Evolutionary conservation across 2,329 filamentous ascomycete genomes (phyloP), one percentile per base, ranked within the genome.

Genomic region (Dendrostoma leiphaemia): DNA sequence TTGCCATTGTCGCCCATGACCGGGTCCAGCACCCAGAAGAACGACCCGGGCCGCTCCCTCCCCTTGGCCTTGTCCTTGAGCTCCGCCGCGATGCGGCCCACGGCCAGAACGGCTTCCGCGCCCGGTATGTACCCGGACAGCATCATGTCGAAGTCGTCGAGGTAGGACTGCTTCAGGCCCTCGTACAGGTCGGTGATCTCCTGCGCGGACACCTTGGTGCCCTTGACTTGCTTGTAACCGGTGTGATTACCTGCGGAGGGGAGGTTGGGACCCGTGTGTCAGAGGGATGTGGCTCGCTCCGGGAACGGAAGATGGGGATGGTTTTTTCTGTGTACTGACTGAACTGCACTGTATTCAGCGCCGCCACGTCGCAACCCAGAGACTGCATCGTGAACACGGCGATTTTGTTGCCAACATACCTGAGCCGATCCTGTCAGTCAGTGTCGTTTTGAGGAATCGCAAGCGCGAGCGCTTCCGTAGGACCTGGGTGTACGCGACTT

Each of bases 391-490:
- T 90, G 67, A 96, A 95, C 1, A 91, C 91, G 38, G 92, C 92
- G 79, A 99, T 96, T 65, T 93, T 96, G 71, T 99, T 99, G 48
- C 94, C 94, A 62, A 99, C 94, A 80, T 97, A 93, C 69, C 94
- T 96, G 69, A 59, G 53, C 34, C 34, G 48, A 48, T 26, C 34
- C 6, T 40, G 52, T 49, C 46, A 56, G 54, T 49, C 57, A 50
- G 31, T 29, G 51, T 34, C 8, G 10, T 12, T 13, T n/a, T n/a
- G n/a, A n/a, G n/a, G n/a, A n/a, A n/a, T n/a, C n/a, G n/a, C n/a
- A n/a, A n/a, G n/a, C n/a, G n/a, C n/a, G n/a, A n/a, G n/a, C n/a
- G n/a, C n/a, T n/a, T n/a, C n/a, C n/a, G n/a, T n/a, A 12, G 15
- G 9, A 31, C 29, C 13, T 19, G 47, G n/a, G 23, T 28, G 23